phyloP scores from a whole-genome alignment of 2,329 filamentous ascomycete species.

The Penicillium sp. region DNA sequence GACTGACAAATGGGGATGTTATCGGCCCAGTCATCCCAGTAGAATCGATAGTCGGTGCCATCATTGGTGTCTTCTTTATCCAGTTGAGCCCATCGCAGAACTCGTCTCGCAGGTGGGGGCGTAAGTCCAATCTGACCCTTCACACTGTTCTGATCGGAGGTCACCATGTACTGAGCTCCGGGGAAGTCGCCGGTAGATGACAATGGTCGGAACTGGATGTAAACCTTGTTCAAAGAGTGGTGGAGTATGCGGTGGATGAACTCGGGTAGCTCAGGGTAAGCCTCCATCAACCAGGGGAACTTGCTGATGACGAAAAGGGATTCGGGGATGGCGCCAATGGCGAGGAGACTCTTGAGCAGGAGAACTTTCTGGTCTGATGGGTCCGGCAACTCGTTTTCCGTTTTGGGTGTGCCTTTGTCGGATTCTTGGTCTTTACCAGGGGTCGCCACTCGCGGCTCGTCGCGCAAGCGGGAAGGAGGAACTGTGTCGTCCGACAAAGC shows the following conservation, averaged over 20 bases:
- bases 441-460: slow-evolving; percentile 54
- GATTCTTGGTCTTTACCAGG: slow-evolving; percentile 54
- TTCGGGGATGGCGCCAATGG: slow-evolving; percentile 89
- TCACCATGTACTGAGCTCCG: slow-evolving; percentile 51
- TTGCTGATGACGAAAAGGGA: slow-evolving; percentile 87
- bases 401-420: slow-evolving; percentile 38
- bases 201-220: slow-evolving; percentile 52
- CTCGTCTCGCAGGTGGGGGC: slow-evolving; percentile 61
- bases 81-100: slow-evolving; percentile 78
- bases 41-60: slow-evolving; percentile 78
- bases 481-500: slow-evolving; percentile 79
- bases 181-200: slow-evolving; percentile 41
- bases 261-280: slow-evolving; percentile 75
- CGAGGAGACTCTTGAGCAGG: slow-evolving; percentile 78
- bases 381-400: slow-evolving; percentile 59
- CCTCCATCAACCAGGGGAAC: slow-evolving; percentile 88
- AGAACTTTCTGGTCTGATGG: slow-evolving; percentile 84
- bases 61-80: slow-evolving; percentile 75
- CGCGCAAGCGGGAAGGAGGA: slow-evolving; percentile 51
- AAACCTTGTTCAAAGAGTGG: slow-evolving; percentile 76
- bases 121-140: slow-evolving; percentile 67
- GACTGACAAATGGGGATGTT: slow-evolving; percentile 88
- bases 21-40: slow-evolving; percentile 96
- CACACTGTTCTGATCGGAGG: slow-evolving; percentile 64
- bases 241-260: slow-evolving; percentile 82